These are phyloP conservation scores for Tirmania nivea DNA, from an alignment of 495 filamentous ascomycete genomes.

Conservation along the genomic window DNA sequence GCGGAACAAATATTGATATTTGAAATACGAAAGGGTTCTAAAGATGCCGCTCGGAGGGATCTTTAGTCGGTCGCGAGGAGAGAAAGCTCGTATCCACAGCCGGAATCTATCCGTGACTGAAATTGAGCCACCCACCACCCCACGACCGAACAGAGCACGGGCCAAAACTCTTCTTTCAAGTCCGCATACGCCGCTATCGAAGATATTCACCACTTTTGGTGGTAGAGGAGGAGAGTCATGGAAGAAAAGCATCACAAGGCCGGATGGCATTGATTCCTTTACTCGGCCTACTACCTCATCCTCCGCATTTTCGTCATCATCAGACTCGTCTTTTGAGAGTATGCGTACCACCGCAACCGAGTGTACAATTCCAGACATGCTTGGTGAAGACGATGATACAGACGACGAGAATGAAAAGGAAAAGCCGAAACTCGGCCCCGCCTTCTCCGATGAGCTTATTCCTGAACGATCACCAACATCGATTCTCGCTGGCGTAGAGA, in stretches of 20 bases:
- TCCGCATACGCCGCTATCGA: constrained; percentile 41
- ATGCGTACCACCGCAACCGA: constrained; percentile 40
- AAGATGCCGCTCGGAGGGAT: too few species aligned
- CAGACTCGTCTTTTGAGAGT: constrained; percentile 43
- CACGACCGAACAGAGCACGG: not conserved
- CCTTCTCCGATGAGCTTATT: not conserved
- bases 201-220: constrained; percentile 26
- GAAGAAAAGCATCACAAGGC: constrained; percentile 6
- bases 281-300: constrained; percentile 36
- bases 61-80: too few species aligned
- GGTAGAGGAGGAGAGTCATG: constrained; percentile 19
- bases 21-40: too few species aligned
- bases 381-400: constrained; percentile 29
- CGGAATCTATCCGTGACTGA: not conserved
- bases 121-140: not conserved
- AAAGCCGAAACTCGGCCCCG: constrained; percentile 5
- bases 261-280: constrained; percentile 24
- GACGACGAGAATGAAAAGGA: constrained; percentile 23
- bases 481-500: not conserved
- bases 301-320: constrained; percentile 47
- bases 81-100: too few species aligned
- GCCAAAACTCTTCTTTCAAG: constrained; percentile 23
- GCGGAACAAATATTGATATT: too few species aligned
- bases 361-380: constrained; percentile 47
- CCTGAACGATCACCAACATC: constrained; percentile 9